Percentiles rank a stretch among this genome's conserved stretches.
Evolutionary conservation across 2,329 filamentous ascomycete species (phyloP).

Genomic region (Elsinoe perseae): DNA sequence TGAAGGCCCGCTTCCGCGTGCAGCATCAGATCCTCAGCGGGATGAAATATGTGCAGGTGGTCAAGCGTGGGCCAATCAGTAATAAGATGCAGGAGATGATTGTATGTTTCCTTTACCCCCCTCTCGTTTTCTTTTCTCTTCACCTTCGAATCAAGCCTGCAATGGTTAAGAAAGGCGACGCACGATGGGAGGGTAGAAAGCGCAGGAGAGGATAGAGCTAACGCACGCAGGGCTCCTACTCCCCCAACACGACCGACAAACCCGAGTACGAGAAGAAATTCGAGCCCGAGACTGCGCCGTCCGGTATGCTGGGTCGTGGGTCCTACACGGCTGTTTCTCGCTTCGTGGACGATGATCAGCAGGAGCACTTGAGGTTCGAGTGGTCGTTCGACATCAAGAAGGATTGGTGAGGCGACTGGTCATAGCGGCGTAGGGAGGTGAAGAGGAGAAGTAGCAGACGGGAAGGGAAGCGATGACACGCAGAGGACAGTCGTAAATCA

Average conservation of each 20-base stretch:
- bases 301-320: conserved; percentile 81
- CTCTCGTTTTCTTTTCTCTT: too few relatives aligned
- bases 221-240: conserved; percentile 67
- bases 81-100: conserved; percentile 98
- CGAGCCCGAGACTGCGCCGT: conserved; percentile 83
- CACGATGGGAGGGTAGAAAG: too few relatives aligned
- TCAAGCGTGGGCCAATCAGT: conserved; percentile 80
- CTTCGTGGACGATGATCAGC: conserved; percentile 93
- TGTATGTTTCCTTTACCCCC: conserved; percentile 50
- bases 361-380: conserved; percentile 82
- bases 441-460: background rate
- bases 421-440: background rate
- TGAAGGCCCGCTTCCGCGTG: conserved; percentile 90
- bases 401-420: conserved; percentile 60
- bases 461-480: background rate
- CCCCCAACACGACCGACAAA: conserved; percentile 84
- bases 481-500: background rate
- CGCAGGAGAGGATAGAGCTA: background rate
- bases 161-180: too few relatives aligned
- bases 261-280: conserved; percentile 85
- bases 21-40: conserved; percentile 95
- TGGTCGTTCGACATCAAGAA: conserved; percentile 97
- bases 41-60: conserved; percentile 88
- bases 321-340: conserved; percentile 83
- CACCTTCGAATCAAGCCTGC: background rate